Evolutionary conservation across 495 filamentous ascomycete species (phyloP), one percentile per base, ranked within the genome.

Genomic region (Podospora conica): DNA sequence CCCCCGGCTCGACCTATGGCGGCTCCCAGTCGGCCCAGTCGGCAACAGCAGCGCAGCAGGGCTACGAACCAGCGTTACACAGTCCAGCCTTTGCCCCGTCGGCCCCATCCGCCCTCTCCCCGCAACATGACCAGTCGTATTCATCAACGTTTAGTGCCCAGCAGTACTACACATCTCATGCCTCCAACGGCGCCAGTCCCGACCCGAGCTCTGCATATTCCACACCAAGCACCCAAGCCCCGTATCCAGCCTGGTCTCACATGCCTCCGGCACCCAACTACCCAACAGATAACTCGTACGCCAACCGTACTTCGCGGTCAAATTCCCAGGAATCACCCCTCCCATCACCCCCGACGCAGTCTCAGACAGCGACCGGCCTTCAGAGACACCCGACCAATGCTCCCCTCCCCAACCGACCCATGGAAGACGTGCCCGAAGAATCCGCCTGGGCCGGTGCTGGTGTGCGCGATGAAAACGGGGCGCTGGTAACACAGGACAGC

Each of bases 351-450:
- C 75, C 77, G 9, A 58, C 61, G 7, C 73, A 71, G 28, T 61
- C 74, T n/a, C 72, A 74, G 53, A 58, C 28, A 21, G 60, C 69
- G 23, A 65, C 76, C 25, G 74, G 78, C 23, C 65, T 85, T 12
- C 72, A 76, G 61, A 75, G 84, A 64, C 84, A 86, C 63, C 84
- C 84, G 3, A 86, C 84, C 0, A 82, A 84, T 66, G 77, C 81
- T 29, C 84, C 84, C 48, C 76, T 86, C 22, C 84, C 84, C 24
- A 83, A 71, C 63, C 80, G 82, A 8, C 84, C 84, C 3, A 76
- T 80, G 62, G 80, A 82, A 9, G 73, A 81, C 53, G 53, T 74
- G 31, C 70, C 71, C 2, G 80, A 80, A 54, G 79, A 79, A 53
- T 66, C 73, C 24, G 71, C 72, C 29, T 83, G 80, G 73, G 61